Conservation (phyloP, 257 asterid genomes). For the Solanum sitiens region DNA sequence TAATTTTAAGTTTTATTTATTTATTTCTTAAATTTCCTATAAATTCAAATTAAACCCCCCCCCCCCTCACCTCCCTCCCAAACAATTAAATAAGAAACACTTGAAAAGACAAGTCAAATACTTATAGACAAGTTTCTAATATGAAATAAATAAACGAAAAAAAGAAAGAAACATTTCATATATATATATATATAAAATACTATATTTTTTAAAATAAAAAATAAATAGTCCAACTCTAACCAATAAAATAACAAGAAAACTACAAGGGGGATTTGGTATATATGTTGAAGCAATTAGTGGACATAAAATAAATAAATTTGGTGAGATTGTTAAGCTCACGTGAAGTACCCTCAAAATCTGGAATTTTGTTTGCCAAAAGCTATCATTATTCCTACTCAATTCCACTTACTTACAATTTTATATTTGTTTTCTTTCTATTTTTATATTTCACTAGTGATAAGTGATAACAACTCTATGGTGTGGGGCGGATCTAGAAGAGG, state of each 20-base stretch:
- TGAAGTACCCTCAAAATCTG: conserved; percentile 33
- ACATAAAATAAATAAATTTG: background rate
- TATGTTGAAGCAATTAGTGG: conserved; percentile 3
- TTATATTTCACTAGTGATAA: background rate
- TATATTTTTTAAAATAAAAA: background rate
- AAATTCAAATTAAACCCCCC: background rate
- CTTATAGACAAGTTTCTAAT: background rate
- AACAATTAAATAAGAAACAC: background rate
- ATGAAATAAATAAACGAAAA: background rate
- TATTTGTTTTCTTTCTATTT: background rate
- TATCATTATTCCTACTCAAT: background rate
- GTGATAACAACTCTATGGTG: background rate
- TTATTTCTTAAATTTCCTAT: background rate
- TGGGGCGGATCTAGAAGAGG: background rate
- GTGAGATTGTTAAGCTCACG: conserved; percentile 17
- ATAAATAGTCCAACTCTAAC: background rate
- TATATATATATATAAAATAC: no score
- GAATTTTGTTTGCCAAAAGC: conserved; percentile 21
- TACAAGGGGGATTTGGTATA: background rate
- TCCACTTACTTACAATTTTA: background rate
- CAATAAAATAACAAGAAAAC: background rate
- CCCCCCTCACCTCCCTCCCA: no score
- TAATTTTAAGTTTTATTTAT: no score
- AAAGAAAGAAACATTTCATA: background rate
- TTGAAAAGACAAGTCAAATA: background rate